A percentile compares a stretch with the other conserved stretches of the same genome.
phyloP scores from a whole-genome alignment of 257 asterid species.

The Penstemon barbatus region DNA sequence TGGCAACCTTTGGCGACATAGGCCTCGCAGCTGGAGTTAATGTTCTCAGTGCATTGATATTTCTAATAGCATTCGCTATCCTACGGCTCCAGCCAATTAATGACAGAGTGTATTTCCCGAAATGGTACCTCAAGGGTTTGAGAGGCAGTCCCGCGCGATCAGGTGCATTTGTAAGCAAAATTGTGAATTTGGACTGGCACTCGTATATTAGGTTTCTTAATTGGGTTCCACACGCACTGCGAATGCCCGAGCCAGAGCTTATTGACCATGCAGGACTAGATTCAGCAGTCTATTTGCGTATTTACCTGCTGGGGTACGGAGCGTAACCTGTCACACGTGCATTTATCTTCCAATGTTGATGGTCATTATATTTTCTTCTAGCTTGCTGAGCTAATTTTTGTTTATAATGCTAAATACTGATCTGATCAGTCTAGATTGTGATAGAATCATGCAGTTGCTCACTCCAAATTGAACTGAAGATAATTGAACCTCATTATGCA shows the following conservation, averaged over 20 bases:
- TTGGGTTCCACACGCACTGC: constrained; percentile 92
- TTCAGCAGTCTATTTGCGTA: constrained; percentile 86
- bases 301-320: constrained; percentile 83
- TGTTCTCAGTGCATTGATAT: constrained; percentile 67
- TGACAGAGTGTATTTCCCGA: constrained; percentile 93
- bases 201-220: constrained; percentile 72
- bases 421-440: not conserved
- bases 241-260: constrained; percentile 94
- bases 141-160: constrained; percentile 71
- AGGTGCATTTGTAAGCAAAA: constrained; percentile 60
- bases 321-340: not conserved
- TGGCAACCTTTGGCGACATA: constrained; percentile 83
- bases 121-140: constrained; percentile 92
- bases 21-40: constrained; percentile 78
- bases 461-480: not conserved
- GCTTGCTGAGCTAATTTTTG: not conserved
- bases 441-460: not conserved
- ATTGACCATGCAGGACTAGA: constrained; percentile 96
- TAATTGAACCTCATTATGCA: not conserved
- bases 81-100: constrained; percentile 90
- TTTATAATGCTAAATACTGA: not conserved
- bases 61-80: constrained; percentile 83
- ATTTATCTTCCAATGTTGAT: not conserved
- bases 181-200: constrained; percentile 83
- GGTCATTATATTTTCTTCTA: not conserved